Base-by-base conservation (phyloP, 495 filamentous ascomycete species). In the Parachaetomium inaequale region DNA sequence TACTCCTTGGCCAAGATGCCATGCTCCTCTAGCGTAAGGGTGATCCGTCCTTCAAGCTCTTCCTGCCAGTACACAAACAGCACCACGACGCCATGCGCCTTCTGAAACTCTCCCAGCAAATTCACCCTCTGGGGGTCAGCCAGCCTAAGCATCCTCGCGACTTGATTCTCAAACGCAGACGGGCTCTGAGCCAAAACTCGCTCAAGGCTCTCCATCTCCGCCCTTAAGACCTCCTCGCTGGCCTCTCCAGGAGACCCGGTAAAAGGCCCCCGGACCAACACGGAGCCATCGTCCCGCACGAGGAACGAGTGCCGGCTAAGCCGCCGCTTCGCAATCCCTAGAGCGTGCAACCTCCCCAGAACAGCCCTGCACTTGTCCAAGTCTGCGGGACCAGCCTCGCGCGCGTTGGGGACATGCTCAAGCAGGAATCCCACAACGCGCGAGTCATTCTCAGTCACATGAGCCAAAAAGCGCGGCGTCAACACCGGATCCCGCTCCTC, bases 61-160 rank as follows among this genome's bases (percentile, higher is more conserved):
- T 51, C 49, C 28, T 51, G 49, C 49, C 49, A 51, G 28, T 31
- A 7, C 26, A 32, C 49, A 51, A 51, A 51, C 49, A 26, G 49
- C 49, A 51, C 49, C 4, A 51, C 17, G 3, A 19, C 6, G 7
- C 49, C 49, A 19, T 51, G 49, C 26, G 49, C 49, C 49, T 19
- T 32, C 28, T 51, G 23, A 19, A 51, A 51, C 49, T 17, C 49
- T 12, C 8, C 28, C 28, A 51, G 49, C 49, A 7, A 8, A 15
- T 19, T 19, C 49, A 7, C 14, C 28, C 49, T 31, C 47, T 19
- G 8, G 26, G 49, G 28, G 15, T 51, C 49, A 7, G 14, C 49
- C 49, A 31, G 26, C 49, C 26, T n/a, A 5, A 15, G 15, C 26
- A 51, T n/a, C 26, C 15, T n/a, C 26, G 26, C 49, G 10, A 14